phyloP scores from a whole-genome alignment of 2,329 filamentous ascomycete genomes.

The Clathrospora elynae region DNA sequence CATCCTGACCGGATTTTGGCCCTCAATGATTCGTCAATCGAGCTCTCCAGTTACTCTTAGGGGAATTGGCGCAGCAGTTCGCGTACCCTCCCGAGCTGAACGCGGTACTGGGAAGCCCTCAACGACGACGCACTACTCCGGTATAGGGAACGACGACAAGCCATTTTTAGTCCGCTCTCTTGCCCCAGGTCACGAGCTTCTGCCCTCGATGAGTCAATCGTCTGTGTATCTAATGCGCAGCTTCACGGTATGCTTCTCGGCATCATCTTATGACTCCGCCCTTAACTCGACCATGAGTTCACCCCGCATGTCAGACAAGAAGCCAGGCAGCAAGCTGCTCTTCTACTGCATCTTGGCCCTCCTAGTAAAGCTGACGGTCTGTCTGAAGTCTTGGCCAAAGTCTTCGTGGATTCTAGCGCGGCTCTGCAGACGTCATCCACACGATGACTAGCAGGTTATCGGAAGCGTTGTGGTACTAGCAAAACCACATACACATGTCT shows the following conservation, averaged over 20 bases:
- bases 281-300: conserved; percentile 20
- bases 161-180: neutral
- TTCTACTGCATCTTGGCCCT: conserved; percentile 14
- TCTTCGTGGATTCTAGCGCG: conserved; percentile 28
- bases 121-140: conserved; percentile 1
- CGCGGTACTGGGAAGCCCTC: conserved; percentile 12
- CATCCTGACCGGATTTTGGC: conserved; percentile 40
- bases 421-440: conserved; percentile 36
- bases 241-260: conserved; percentile 9
- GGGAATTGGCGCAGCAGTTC: conserved; percentile 30
- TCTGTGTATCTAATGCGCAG: conserved; percentile 1
- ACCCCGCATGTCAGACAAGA: conserved; percentile 24
- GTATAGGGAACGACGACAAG: conserved; percentile 3
- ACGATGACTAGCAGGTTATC: conserved; percentile 24
- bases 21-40: conserved; percentile 29
- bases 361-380: conserved; percentile 15
- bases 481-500: too few relatives aligned
- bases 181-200: conserved; percentile 5
- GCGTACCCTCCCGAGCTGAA: conserved; percentile 33
- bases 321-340: conserved; percentile 10
- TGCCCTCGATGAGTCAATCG: conserved; percentile 22
- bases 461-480: conserved; percentile 25
- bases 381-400: conserved; percentile 25
- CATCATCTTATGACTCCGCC: conserved; percentile 28
- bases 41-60: conserved; percentile 8